Percentiles rank a stretch among this genome's conserved stretches.
phyloP scores from a whole-genome alignment of 1,284 basidiomycete genomes.

The Malassezia equina region DNA sequence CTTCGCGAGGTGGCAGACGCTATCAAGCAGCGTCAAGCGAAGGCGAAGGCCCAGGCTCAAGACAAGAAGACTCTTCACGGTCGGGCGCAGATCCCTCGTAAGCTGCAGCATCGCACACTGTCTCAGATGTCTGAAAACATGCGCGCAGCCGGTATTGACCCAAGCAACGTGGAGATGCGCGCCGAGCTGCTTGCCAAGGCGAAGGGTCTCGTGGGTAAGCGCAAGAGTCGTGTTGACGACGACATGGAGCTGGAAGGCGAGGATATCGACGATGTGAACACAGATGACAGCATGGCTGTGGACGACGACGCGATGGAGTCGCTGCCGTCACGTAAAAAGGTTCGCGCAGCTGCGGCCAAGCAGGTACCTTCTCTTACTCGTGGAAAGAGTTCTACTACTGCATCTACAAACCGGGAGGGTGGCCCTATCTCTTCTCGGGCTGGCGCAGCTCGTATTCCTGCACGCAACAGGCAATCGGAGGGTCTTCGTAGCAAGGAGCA shows the following conservation, averaged over 20 bases:
- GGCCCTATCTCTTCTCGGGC: conserved; percentile 36
- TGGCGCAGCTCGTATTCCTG: conserved; percentile 38
- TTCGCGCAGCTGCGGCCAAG: conserved; percentile 57
- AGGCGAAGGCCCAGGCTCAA: conserved; percentile 67
- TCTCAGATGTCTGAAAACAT: conserved; percentile 71
- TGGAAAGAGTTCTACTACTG: conserved; percentile 24
- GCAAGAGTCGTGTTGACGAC: conserved; percentile 52
- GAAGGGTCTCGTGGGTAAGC: conserved; percentile 59
- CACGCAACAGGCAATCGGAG: conserved; percentile 31
- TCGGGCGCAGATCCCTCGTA: conserved; percentile 72
- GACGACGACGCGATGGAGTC: conserved; percentile 25
- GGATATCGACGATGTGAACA: conserved; percentile 55
- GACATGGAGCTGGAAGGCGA: conserved; percentile 40
- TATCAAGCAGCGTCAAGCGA: conserved; percentile 56
- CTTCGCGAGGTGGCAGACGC: conserved; percentile 63
- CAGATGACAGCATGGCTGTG: conserved; percentile 43
- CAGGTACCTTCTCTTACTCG: conserved; percentile 36
- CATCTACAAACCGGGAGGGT: conserved; percentile 32
- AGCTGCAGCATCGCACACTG: conserved; percentile 65
- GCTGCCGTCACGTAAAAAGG: conserved; percentile 15
- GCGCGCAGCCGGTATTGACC: conserved; percentile 77
- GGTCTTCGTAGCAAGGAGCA: conserved; percentile 38
- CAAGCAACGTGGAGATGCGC: conserved; percentile 73
- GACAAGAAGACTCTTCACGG: conserved; percentile 81
- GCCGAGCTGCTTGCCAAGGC: conserved; percentile 73